These are phyloP conservation scores for Mikania micrantha DNA, from an alignment of 129 eudicot species.

Conservation along the genomic window DNA sequence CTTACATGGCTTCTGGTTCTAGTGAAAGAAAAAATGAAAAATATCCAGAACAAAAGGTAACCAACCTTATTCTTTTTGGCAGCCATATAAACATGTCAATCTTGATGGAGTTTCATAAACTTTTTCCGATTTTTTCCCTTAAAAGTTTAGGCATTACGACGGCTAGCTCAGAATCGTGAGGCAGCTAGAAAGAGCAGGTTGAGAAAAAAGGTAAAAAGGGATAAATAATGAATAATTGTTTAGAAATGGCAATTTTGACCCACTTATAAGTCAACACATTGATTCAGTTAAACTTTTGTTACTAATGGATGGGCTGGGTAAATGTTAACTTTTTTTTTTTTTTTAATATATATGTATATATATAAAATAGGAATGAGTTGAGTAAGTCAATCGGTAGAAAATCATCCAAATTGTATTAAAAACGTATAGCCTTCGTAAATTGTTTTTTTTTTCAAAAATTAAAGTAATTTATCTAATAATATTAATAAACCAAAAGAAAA, in stretches of 20 bases:
- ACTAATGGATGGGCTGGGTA: too few species aligned
- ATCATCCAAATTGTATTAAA: not conserved
- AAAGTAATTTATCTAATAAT: too few species aligned
- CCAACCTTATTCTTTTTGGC: too few species aligned
- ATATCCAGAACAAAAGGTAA: slow-evolving; percentile 75
- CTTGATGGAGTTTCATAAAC: not conserved
- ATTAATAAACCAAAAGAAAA: too few species aligned
- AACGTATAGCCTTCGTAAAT: too few species aligned
- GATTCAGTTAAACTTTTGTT: slow-evolving; percentile 4
- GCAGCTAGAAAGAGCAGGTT: slow-evolving; percentile 97
- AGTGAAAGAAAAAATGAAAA: slow-evolving; percentile 80
- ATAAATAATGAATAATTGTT: slow-evolving; percentile 1
- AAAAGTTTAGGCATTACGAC: slow-evolving; percentile 50
- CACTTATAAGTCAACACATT: not conserved
- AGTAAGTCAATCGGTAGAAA: not conserved
- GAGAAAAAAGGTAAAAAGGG: slow-evolving; percentile 76
- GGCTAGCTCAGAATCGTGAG: slow-evolving; percentile 98
- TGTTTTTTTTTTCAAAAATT: too few species aligned
- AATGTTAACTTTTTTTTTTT: too few species aligned
- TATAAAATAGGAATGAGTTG: too few species aligned
- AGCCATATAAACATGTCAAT: not conserved
- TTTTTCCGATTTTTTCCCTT: not conserved
- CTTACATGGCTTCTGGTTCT: slow-evolving; percentile 65
- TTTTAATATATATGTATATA: too few species aligned
- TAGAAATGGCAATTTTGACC: not conserved